These are phyloP conservation scores for Diplodia intermedia DNA, from an alignment of 2,329 filamentous ascomycete species.

Conservation along the genomic window DNA sequence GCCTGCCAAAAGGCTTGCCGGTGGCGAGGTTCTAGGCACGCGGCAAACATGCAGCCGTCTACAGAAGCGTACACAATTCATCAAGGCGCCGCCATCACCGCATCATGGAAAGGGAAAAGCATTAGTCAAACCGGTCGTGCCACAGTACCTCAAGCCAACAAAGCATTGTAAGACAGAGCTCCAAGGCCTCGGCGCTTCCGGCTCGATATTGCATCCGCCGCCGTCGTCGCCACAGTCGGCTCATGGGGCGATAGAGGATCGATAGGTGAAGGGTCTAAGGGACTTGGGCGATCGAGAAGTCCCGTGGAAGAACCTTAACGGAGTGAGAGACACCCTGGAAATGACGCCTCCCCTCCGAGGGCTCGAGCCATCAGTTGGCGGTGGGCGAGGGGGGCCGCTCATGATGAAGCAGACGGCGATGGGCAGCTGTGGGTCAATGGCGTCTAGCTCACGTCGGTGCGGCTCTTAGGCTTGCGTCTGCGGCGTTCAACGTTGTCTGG, in stretches of 20 bases:
- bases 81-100: conserved; percentile 16
- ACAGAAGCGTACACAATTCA: conserved; percentile 11
- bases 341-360: conserved; percentile 13
- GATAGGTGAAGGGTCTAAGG: conserved; percentile 9
- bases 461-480: conserved; percentile 23
- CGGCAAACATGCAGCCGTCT: conserved; percentile 15
- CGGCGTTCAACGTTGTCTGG: conserved; percentile 19
- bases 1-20: background rate
- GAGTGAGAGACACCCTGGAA: conserved; percentile 22
- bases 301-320: conserved; percentile 32
- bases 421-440: conserved; percentile 22
- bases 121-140: conserved; percentile 14
- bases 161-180: conserved; percentile 9
- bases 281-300: conserved; percentile 19
- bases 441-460: conserved; percentile 16
- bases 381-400: conserved; percentile 1
- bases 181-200: background rate
- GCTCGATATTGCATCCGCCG: conserved; percentile 16
- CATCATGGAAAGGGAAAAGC: conserved; percentile 16
- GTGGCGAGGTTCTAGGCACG: conserved; percentile 6
- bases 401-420: conserved; percentile 25
- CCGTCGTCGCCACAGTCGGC: conserved; percentile 17
- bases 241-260: conserved; percentile 10
- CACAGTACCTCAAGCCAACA: background rate
- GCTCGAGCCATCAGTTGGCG: conserved; percentile 25